phyloP scores from a whole-genome alignment of 2,329 filamentous ascomycete genomes.

The Ascochyta fabae region DNA sequence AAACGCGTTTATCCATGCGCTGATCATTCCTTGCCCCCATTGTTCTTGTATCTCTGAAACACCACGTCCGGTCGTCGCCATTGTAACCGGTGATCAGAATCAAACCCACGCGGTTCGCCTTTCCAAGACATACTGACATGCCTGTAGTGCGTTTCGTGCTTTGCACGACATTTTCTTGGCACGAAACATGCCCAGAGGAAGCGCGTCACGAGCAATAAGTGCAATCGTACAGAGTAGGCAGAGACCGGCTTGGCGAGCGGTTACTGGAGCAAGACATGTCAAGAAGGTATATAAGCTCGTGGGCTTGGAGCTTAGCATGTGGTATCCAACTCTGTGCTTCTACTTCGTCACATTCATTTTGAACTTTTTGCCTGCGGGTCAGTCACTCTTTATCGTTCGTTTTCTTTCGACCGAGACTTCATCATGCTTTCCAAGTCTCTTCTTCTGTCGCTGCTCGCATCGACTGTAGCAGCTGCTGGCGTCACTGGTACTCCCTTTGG shows the following conservation, averaged over 20 bases:
- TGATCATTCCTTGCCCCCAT: slow-evolving; percentile 5
- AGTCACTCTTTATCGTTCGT: slow-evolving; percentile 17
- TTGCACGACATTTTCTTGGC: slow-evolving; percentile 1
- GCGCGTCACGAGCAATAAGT: slow-evolving; percentile 1
- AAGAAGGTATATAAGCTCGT: background rate
- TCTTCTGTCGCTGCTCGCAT: slow-evolving; percentile 13
- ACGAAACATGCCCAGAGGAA: slow-evolving; percentile 7
- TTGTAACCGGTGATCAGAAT: slow-evolving; percentile 2
- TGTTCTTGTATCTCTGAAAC: slow-evolving; percentile 9
- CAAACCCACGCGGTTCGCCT: background rate
- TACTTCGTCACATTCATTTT: slow-evolving; percentile 9
- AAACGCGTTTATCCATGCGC: slow-evolving; percentile 11
- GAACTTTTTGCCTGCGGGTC: slow-evolving; percentile 4
- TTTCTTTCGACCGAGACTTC: background rate
- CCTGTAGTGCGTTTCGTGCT: slow-evolving; percentile 12
- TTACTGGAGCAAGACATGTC: background rate
- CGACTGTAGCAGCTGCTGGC: slow-evolving; percentile 15
- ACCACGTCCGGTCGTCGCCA: background rate
- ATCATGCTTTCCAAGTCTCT: slow-evolving; percentile 18
- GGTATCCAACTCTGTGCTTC: background rate
- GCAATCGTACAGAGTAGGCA: background rate
- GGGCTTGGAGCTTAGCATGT: background rate
- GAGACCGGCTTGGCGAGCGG: background rate
- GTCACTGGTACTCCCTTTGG: slow-evolving; percentile 23
- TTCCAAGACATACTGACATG: background rate